Percentiles rank a stretch among this genome's conserved stretches.
phyloP scores from a whole-genome alignment of 2,329 filamentous ascomycete species.

The Stylonectria norvegica region DNA sequence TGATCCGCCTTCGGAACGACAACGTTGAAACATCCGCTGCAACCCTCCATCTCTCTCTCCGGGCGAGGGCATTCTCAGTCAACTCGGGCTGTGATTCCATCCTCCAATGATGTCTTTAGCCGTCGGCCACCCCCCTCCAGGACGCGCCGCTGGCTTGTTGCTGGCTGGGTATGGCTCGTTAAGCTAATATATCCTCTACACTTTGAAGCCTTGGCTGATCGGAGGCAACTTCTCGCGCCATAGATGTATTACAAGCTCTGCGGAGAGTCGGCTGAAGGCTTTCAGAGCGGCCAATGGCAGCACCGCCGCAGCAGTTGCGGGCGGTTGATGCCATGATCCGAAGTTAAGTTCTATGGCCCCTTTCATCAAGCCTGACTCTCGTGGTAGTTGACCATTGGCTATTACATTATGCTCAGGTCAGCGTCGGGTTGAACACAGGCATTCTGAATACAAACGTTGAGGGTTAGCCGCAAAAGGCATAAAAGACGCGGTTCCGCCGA shows the following conservation, averaged over 20 bases:
- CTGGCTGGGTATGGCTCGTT: background rate
- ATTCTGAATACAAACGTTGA: no score
- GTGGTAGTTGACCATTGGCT: slow-evolving; percentile 4
- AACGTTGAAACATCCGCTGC: slow-evolving; percentile 19
- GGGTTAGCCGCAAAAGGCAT: slow-evolving; percentile 6
- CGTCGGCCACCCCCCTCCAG: no score
- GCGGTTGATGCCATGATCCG: slow-evolving; percentile 4
- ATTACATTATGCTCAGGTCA: background rate
- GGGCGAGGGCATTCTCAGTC: no score
- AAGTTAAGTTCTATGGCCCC: slow-evolving; percentile 3
- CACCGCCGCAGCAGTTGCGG: slow-evolving; percentile 16
- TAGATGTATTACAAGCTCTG: slow-evolving; percentile 13
- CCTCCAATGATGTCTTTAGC: slow-evolving; percentile 1
- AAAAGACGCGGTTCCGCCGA: slow-evolving; percentile 14
- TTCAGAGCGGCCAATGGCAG: slow-evolving; percentile 20
- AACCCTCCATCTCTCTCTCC: slow-evolving; percentile 2
- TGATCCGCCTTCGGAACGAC: slow-evolving; percentile 19
- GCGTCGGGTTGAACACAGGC: background rate
- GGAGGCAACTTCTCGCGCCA: no score
- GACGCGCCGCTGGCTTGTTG: background rate
- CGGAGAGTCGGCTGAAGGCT: slow-evolving; percentile 11
- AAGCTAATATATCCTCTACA: slow-evolving; percentile 9
- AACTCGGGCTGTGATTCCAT: no score
- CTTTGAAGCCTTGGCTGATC: no score
- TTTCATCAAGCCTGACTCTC: slow-evolving; percentile 17